Percentiles rank a stretch among this genome's conserved stretches.
These are phyloP conservation scores for Phycomyces nitens DNA, from an alignment of 192 early-diverging fungal species.

Conservation along the genomic window DNA sequence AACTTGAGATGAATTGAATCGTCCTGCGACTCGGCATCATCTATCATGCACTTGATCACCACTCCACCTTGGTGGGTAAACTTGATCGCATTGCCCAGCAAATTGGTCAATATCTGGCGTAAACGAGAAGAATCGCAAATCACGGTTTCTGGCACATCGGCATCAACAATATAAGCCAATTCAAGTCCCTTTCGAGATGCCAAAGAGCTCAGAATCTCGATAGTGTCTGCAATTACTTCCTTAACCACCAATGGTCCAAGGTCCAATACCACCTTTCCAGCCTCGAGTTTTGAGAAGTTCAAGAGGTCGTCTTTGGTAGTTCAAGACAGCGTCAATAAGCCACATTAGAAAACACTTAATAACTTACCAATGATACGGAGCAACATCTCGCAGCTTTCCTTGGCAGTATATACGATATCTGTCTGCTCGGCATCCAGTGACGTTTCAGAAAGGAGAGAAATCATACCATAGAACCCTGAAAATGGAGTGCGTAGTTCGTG, in stretches of 20 bases:
- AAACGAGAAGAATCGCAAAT: slow-evolving; percentile 54
- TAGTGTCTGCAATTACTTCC: slow-evolving; percentile 55
- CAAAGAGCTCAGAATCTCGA: slow-evolving; percentile 52
- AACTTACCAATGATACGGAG: slow-evolving; percentile 45
- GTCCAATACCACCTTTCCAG: slow-evolving; percentile 51
- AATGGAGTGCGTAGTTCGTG: slow-evolving; percentile 75
- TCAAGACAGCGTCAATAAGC: too few species aligned
- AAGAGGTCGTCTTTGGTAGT: slow-evolving; percentile 41
- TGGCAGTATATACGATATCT: slow-evolving; percentile 48
- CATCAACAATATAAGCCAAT: slow-evolving; percentile 47
- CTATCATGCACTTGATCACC: slow-evolving; percentile 44
- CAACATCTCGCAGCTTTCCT: slow-evolving; percentile 47
- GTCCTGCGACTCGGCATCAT: slow-evolving; percentile 20
- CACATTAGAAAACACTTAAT: not conserved
- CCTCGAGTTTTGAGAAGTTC: slow-evolving; percentile 60
- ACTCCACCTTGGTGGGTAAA: slow-evolving; percentile 62
- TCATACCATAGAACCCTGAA: slow-evolving; percentile 53
- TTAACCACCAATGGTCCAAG: slow-evolving; percentile 46
- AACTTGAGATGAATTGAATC: slow-evolving; percentile 34
- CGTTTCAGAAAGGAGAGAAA: slow-evolving; percentile 47
- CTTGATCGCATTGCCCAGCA: slow-evolving; percentile 66
- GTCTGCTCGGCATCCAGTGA: slow-evolving; percentile 44
- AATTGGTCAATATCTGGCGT: slow-evolving; percentile 57
- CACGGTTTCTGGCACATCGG: slow-evolving; percentile 50
- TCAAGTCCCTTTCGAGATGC: slow-evolving; percentile 52